Percentiles rank a stretch among this genome's conserved stretches.
Conservation (phyloP, 2,329 filamentous ascomycete genomes). For the Clarireedia hainanense region DNA sequence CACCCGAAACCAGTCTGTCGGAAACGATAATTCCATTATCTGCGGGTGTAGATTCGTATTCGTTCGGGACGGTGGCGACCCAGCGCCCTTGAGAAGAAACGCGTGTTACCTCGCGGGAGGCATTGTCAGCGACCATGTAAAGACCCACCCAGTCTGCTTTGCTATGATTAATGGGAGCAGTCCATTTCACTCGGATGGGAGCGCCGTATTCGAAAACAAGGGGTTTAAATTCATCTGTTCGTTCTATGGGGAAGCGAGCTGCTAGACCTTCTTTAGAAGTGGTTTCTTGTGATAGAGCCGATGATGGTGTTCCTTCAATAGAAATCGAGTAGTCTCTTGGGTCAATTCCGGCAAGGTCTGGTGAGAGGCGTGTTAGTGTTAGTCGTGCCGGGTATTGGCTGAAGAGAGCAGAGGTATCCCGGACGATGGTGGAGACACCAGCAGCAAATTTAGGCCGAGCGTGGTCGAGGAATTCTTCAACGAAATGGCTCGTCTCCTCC, state of each 20-base stretch:
- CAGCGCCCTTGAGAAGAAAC: constrained; percentile 83
- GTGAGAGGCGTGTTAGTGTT: constrained; percentile 70
- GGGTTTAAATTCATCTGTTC: constrained; percentile 58
- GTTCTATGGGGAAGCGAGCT: constrained; percentile 57
- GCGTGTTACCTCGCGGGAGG: constrained; percentile 73
- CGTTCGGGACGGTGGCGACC: constrained; percentile 70
- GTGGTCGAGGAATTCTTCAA: constrained; percentile 83
- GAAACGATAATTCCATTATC: constrained; percentile 69
- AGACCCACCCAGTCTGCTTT: constrained; percentile 93
- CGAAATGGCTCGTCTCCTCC: constrained; percentile 77
- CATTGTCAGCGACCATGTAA: constrained; percentile 93
- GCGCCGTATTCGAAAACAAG: constrained; percentile 81
- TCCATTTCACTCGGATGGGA: constrained; percentile 85
- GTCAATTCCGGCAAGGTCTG: constrained; percentile 73
- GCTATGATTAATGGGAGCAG: constrained; percentile 76
- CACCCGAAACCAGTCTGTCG: constrained; percentile 49
- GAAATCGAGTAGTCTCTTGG: constrained; percentile 72
- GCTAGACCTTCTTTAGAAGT: constrained; percentile 67
- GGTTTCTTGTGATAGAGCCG: constrained; percentile 39
- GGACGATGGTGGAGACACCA: constrained; percentile 78
- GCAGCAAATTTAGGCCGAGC: constrained; percentile 80
- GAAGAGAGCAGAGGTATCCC: constrained; percentile 81
- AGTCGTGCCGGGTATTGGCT: constrained; percentile 83
- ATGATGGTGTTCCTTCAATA: constrained; percentile 58
- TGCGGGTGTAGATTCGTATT: constrained; percentile 66